A percentile compares a stretch with the other conserved stretches of the same genome.
Conservation (phyloP, 1,284 basidiomycete species). For the Hemileccinum hortonii region DNA sequence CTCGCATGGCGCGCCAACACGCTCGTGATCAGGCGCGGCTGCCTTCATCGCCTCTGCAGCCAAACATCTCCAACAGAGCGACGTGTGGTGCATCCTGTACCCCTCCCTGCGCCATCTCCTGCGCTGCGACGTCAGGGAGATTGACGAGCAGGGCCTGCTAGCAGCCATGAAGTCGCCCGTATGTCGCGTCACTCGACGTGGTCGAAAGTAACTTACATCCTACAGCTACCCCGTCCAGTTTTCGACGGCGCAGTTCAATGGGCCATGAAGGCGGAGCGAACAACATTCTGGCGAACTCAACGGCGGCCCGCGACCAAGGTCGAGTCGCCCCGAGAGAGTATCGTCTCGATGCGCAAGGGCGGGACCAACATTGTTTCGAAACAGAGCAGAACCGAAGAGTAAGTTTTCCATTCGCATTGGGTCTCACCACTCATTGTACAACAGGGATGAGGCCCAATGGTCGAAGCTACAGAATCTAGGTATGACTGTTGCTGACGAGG, state of each 20-base stretch:
- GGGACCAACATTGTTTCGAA: slow-evolving; percentile 44
- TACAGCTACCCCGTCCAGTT: slow-evolving; percentile 73
- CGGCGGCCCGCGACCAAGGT: slow-evolving; percentile 47
- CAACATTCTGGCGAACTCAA: slow-evolving; percentile 72
- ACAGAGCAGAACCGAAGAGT: slow-evolving; percentile 75
- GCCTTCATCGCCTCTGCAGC: slow-evolving; percentile 86
- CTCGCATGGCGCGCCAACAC: background rate
- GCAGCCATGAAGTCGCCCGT: slow-evolving; percentile 79
- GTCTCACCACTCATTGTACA: background rate
- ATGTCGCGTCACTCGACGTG: slow-evolving; percentile 29
- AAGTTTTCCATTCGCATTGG: slow-evolving; percentile 23
- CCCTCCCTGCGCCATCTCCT: slow-evolving; percentile 86
- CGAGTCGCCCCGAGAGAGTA: slow-evolving; percentile 69
- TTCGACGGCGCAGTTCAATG: slow-evolving; percentile 86
- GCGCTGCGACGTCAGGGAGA: slow-evolving; percentile 77
- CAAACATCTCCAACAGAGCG: slow-evolving; percentile 75
- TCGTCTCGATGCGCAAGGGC: slow-evolving; percentile 58
- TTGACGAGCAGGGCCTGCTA: slow-evolving; percentile 76
- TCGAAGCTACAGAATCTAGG: slow-evolving; percentile 77
- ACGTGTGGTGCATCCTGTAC: slow-evolving; percentile 96
- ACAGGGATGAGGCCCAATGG: slow-evolving; percentile 74
- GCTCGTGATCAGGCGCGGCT: slow-evolving; percentile 59
- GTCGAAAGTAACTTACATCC: slow-evolving; percentile 1
- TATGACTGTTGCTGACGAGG: slow-evolving; percentile 77
- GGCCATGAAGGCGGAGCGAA: slow-evolving; percentile 79